Evolutionary conservation across 108 stramenopile species (phyloP).

Genomic region (Aurantiochytrium sp.): DNA sequence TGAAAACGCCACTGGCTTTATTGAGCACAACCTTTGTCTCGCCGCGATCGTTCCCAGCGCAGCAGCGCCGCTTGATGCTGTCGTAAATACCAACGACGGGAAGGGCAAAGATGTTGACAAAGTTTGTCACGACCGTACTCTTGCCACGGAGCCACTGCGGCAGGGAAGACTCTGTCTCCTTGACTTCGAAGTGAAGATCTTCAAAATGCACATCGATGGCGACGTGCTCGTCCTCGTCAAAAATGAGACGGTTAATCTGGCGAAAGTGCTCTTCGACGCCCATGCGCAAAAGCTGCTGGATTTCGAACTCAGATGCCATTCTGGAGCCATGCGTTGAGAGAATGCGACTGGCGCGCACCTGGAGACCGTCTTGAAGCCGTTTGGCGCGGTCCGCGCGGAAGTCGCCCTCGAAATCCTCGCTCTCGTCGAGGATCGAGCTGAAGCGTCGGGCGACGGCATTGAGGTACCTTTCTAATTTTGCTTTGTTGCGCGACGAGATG

Average conservation of each 20-base stretch:
- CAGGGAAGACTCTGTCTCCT: neutral
- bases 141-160: neutral
- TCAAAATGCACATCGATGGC: neutral
- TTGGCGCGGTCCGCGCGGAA: neutral
- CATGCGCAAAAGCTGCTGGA: neutral
- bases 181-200: neutral
- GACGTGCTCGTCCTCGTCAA: neutral
- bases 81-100: neutral
- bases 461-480: neutral
- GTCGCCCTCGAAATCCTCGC: neutral
- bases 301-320: neutral
- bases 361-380: neutral
- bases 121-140: neutral
- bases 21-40: neutral
- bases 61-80: neutral
- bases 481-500: neutral
- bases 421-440: neutral
- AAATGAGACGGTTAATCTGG: neutral
- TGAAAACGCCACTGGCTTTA: neutral
- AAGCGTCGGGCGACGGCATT: neutral
- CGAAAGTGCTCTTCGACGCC: neutral
- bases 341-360: neutral
- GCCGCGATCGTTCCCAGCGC: neutral
- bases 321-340: neutral
- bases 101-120: neutral